Conservation (phyloP, 2,329 filamentous ascomycete species). For the Alternaria hordeiaustralica region DNA sequence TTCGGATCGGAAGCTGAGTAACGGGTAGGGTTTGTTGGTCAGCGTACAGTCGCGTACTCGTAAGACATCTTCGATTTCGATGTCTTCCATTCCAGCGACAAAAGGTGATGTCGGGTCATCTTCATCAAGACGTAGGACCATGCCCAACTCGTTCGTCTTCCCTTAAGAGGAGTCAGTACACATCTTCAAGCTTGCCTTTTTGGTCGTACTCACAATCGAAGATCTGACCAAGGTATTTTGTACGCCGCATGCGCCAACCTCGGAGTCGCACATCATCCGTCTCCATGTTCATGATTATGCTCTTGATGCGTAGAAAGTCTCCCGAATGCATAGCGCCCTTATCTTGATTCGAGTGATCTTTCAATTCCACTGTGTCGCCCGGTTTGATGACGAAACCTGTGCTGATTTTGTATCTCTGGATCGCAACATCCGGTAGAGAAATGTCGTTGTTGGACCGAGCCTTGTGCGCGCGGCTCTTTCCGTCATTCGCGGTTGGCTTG, state of each 20-base stretch:
- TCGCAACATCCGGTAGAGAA: not conserved
- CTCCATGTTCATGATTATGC: slow-evolving; percentile 22
- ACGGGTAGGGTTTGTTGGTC: slow-evolving; percentile 6
- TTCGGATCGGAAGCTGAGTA: not conserved
- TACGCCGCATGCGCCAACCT: slow-evolving; percentile 27
- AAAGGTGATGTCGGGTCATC: not conserved
- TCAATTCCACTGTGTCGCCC: slow-evolving; percentile 26
- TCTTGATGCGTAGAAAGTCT: slow-evolving; percentile 30
- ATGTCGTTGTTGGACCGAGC: not conserved
- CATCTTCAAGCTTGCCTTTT: not conserved
- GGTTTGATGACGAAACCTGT: slow-evolving; percentile 1
- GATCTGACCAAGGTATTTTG: slow-evolving; percentile 20
- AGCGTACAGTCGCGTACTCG: not conserved
- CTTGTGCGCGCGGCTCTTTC: not conserved
- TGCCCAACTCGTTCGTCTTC: slow-evolving; percentile 19
- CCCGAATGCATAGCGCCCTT: slow-evolving; percentile 14
- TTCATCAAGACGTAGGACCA: slow-evolving; percentile 4
- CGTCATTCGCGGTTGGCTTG: not conserved
- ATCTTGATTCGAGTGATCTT: not conserved
- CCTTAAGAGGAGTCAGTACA: slow-evolving; percentile 12
- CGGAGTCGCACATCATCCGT: slow-evolving; percentile 24
- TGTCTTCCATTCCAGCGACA: slow-evolving; percentile 1
- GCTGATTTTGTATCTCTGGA: not conserved
- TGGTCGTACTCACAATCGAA: slow-evolving; percentile 25
- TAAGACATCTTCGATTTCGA: not conserved